Evolutionary conservation across 345 rosid genomes (phyloP).

Genomic region (Euphorbia pulcherrima): DNA sequence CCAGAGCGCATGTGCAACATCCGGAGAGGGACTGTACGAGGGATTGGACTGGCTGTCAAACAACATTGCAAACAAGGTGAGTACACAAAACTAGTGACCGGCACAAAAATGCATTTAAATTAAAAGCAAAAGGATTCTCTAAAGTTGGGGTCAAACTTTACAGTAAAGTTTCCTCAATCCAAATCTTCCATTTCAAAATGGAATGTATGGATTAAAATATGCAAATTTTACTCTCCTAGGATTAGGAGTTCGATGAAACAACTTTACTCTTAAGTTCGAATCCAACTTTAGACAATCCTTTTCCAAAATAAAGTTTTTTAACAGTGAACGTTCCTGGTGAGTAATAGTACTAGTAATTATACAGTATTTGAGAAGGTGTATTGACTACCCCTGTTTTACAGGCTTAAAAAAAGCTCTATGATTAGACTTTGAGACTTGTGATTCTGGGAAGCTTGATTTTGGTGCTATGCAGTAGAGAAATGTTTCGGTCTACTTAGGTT

Average conservation of each 20-base stretch:
- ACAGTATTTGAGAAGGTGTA: not conserved
- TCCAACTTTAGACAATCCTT: no score
- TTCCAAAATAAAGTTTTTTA: no score
- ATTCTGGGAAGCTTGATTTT: constrained; percentile 9
- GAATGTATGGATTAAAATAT: no score
- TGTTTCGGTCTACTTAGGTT: constrained; percentile 7
- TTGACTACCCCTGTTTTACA: not conserved
- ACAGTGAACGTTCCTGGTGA: not conserved
- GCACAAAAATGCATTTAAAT: no score
- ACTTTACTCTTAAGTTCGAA: no score
- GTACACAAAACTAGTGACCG: not conserved
- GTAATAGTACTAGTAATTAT: not conserved
- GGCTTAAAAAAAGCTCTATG: constrained; percentile 10
- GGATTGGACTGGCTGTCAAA: constrained; percentile 85
- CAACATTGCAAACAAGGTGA: constrained; percentile 64
- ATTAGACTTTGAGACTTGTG: constrained; percentile 9
- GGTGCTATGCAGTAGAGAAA: constrained; percentile 9
- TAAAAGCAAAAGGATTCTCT: no score
- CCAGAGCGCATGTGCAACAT: constrained; percentile 78
- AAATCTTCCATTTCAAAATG: no score
- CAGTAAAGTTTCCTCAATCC: no score
- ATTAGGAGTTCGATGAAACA: no score
- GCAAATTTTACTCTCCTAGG: no score
- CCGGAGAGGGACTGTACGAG: constrained; percentile 81
- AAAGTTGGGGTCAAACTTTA: no score